Percentiles rank a stretch among this genome's conserved stretches.
Conservation (phyloP, 2,329 filamentous ascomycete species). For the Lasiodiplodia sp. region DNA sequence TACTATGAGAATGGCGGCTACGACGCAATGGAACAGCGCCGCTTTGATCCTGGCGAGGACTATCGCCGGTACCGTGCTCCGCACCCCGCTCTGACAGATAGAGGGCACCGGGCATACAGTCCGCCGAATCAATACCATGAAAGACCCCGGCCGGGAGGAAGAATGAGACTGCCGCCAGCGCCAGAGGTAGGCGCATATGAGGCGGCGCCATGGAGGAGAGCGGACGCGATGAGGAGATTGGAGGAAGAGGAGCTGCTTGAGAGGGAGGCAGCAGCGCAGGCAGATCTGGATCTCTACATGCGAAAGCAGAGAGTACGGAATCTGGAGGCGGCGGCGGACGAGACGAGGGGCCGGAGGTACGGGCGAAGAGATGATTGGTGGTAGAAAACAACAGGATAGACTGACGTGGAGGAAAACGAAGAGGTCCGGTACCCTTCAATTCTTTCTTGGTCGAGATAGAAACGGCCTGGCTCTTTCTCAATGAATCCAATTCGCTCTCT, state of each 20-base stretch:
- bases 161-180: slow-evolving; percentile 3
- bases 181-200: slow-evolving; percentile 1
- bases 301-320: not conserved
- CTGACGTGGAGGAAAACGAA: not conserved
- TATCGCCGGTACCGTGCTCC: not conserved
- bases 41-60: not conserved
- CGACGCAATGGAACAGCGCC: not conserved
- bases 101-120: slow-evolving; percentile 2
- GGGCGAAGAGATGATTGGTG: not conserved
- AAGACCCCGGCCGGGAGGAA: not conserved
- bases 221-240: not conserved
- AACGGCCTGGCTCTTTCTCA: not conserved
- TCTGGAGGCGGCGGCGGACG: not conserved
- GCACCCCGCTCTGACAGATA: not conserved
- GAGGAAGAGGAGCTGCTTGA: not conserved
- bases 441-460: not conserved
- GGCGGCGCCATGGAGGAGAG: not conserved
- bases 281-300: not conserved
- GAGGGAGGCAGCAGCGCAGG: not conserved
- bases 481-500: not conserved
- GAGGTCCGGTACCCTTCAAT: not conserved
- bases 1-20: slow-evolving; percentile 18
- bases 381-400: not conserved
- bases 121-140: not conserved
- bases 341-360: not conserved